Base-by-base conservation (phyloP, 495 filamentous ascomycete species). In the Penicillium argentinense region DNA sequence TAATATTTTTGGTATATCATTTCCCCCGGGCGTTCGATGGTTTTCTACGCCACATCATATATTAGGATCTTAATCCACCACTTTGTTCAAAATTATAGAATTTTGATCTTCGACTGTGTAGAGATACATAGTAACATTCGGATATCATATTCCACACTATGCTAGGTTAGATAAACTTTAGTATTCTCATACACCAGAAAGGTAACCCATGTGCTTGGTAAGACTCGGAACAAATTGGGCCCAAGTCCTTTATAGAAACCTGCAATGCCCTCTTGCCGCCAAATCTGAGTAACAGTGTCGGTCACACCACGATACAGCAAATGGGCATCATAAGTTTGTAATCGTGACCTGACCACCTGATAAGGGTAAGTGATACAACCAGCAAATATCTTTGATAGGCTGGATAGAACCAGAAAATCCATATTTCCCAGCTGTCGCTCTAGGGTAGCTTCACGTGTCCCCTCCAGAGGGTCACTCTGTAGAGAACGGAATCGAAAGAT, bases 131-230 rank as follows among this genome's bases (percentile, higher is more conserved):
- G n/a, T n/a, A n/a, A n/a, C n/a, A n/a, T n/a, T n/a, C n/a, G n/a
- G n/a, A n/a, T 26, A 26, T 26, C 11, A 26, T 26, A 26, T 26
- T 26, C 25, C 5, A 16, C 30, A 28, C 6, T 28, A 12, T 67
- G 28, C 23, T 29, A 38, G 0, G 64, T 50, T 49, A 72, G 16
- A 50, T 62, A 59, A n/a, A 47, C 74, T 70, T 83, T 91, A 43
- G 82, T 85, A 69, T 97, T 97, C 73, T 98, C 93, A 68, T 97
- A 97, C 36, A 97, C 91, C 56, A 98, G 65, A 63, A 98, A 97
- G n/a, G 92, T 97, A 30, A 96, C 88, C 81, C 93, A 96, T 11
- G 92, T 97, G 41, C 89, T 89, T 11, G 93, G 93, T 62, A 98
- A 63, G 34, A 97, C 93, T 45, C 92, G 80, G 44, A 95, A 68